These are phyloP conservation scores for Colletotrichum sp. DNA, from an alignment of 2,329 filamentous ascomycete species.

Conservation along the genomic window DNA sequence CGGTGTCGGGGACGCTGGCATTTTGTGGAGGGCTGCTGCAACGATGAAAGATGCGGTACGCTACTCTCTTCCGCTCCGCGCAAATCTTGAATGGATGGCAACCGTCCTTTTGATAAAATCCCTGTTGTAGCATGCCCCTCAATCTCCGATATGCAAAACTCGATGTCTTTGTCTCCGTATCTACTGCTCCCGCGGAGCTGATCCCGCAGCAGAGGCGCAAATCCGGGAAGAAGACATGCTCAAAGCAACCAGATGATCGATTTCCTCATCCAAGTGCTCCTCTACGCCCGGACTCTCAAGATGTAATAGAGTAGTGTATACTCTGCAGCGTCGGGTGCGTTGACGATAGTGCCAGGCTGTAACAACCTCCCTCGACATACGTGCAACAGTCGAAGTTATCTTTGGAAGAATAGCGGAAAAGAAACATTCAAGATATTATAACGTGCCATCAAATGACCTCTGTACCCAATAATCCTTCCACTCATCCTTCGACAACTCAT, in stretches of 20 bases:
- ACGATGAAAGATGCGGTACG: background rate
- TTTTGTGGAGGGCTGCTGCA: background rate
- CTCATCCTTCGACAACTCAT: background rate
- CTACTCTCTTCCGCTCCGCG: background rate
- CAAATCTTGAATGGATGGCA: background rate
- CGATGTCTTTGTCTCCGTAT: background rate
- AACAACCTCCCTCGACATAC: background rate
- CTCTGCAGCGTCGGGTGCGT: too few species aligned
- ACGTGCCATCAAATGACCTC: background rate
- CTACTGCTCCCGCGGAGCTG: background rate
- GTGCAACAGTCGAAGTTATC: background rate
- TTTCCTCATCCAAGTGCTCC: background rate
- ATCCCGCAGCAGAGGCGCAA: background rate
- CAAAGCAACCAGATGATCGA: background rate
- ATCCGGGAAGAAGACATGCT: background rate
- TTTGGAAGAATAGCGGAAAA: fast-evolving
- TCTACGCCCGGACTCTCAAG: background rate
- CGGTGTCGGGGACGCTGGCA: too few species aligned
- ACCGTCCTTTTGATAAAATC: fast-evolving
- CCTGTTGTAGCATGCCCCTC: background rate
- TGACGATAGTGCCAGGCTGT: background rate
- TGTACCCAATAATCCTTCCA: background rate
- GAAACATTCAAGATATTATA: background rate
- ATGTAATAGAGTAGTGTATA: background rate
- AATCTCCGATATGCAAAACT: background rate